Conservation (phyloP, 1,284 basidiomycete genomes). For the Wolfiporia cocos region DNA sequence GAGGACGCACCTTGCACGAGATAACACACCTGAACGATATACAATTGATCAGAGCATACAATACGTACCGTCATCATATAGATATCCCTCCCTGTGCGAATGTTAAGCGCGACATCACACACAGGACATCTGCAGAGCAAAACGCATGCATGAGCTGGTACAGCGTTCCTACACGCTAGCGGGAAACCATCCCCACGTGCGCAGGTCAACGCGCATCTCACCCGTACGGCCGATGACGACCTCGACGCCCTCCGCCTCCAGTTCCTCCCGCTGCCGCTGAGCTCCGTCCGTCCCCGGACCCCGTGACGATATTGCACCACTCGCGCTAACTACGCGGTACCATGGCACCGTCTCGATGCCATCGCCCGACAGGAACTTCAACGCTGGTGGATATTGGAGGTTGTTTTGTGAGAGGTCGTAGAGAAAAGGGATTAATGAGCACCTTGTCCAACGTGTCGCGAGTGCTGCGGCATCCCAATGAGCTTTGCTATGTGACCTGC, state of each 20-base stretch:
- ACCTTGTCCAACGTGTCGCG: slow-evolving; percentile 86
- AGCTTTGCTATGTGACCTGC: slow-evolving; percentile 80
- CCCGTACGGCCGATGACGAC: slow-evolving; percentile 42
- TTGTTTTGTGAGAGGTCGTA: neutral
- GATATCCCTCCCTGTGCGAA: no score
- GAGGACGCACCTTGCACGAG: no score
- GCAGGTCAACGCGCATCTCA: slow-evolving; percentile 44
- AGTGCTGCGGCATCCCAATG: slow-evolving; percentile 76
- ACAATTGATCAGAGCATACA: no score
- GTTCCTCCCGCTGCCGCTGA: slow-evolving; percentile 53
- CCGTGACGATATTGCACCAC: slow-evolving; percentile 73
- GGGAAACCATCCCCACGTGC: slow-evolving; percentile 59
- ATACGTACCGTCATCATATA: no score
- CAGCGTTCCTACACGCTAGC: no score
- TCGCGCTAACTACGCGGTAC: slow-evolving; percentile 65
- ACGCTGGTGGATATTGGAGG: slow-evolving; percentile 34
- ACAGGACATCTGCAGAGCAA: no score
- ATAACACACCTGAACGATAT: no score
- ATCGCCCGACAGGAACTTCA: slow-evolving; percentile 61
- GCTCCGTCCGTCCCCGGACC: slow-evolving; percentile 72
- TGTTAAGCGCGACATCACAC: no score
- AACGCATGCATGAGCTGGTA: no score
- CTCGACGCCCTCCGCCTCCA: slow-evolving; percentile 69
- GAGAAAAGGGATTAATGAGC: slow-evolving; percentile 12
- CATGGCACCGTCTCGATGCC: slow-evolving; percentile 65